A percentile compares a stretch with the other conserved stretches of the same genome.
Evolutionary conservation across 257 asterid species (phyloP).

Genomic region (Salvia splendens): DNA sequence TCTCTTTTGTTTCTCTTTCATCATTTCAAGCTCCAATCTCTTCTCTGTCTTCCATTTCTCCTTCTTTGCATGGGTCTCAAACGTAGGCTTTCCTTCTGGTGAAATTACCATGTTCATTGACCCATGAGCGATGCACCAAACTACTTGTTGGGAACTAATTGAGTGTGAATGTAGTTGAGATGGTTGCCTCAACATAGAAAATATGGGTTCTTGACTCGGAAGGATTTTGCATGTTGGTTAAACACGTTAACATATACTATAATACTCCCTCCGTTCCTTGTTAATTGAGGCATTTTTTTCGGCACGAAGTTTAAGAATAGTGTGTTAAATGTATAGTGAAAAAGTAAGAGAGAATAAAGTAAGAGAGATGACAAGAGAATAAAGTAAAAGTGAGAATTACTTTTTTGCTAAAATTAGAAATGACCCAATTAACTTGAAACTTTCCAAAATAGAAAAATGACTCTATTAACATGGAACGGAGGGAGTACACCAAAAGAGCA

Average conservation of each 20-base stretch:
- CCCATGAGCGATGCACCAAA: constrained; percentile 58
- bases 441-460: too few species aligned
- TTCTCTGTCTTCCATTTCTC: constrained; percentile 85
- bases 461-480: too few species aligned
- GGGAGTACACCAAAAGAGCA: not conserved
- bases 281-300: too few species aligned
- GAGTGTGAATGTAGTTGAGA: constrained; percentile 27
- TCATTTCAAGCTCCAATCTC: constrained; percentile 63
- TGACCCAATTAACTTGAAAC: too few species aligned
- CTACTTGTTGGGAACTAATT: constrained; percentile 30
- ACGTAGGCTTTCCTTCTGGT: constrained; percentile 68
- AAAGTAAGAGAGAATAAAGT: too few species aligned
- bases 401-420: too few species aligned
- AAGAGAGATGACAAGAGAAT: too few species aligned
- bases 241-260: too few species aligned
- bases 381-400: too few species aligned
- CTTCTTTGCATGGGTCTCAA: constrained; percentile 78
- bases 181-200: constrained; percentile 30
- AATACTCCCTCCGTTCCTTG: too few species aligned
- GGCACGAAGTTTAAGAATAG: too few species aligned
- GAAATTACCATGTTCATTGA: constrained; percentile 68
- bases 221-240: constrained; percentile 40
- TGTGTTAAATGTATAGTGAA: too few species aligned
- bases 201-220: constrained; percentile 33
- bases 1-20: constrained; percentile 68